Evolutionary conservation across 345 rosid genomes (phyloP).

Genomic region (Melaleuca quinquenervia): DNA sequence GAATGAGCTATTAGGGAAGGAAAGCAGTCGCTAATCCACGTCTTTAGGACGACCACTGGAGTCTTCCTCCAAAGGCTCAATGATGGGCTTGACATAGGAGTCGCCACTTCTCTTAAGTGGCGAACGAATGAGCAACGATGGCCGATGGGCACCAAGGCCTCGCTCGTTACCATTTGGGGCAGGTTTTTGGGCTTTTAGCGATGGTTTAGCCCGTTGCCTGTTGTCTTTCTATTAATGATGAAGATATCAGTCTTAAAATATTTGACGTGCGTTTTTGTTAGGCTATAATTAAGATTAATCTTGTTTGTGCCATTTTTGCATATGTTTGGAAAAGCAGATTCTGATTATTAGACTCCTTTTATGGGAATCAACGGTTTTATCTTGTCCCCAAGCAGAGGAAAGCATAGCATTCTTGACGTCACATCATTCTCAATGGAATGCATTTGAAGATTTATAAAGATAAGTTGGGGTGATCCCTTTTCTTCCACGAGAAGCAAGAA

Average conservation of each 20-base stretch:
- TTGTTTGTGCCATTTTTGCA: not conserved
- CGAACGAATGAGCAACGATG: not conserved
- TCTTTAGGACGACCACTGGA: not conserved
- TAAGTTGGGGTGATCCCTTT: too few relatives aligned
- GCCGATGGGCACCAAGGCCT: not conserved
- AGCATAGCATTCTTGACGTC: too few relatives aligned
- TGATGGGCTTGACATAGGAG: not conserved
- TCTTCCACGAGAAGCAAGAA: not conserved
- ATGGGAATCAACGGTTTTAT: too few relatives aligned
- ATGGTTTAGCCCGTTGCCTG: not conserved
- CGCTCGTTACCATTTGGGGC: not conserved
- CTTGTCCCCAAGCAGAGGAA: too few relatives aligned
- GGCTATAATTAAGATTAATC: not conserved
- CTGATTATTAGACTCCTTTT: too few relatives aligned
- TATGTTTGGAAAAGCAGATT: too few relatives aligned
- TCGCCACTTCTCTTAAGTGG: not conserved
- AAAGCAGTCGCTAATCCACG: not conserved
- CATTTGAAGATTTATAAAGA: not conserved
- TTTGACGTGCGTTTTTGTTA: too few relatives aligned
- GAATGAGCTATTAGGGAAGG: not conserved
- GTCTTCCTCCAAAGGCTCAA: not conserved
- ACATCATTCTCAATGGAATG: not conserved
- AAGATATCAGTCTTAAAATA: not conserved
- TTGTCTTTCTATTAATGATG: not conserved
- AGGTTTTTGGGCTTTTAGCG: not conserved